A percentile compares a stretch with the other conserved stretches of the same genome.
phyloP scores from a whole-genome alignment of 345 rosid genomes.

The Orychophragmus violaceus region DNA sequence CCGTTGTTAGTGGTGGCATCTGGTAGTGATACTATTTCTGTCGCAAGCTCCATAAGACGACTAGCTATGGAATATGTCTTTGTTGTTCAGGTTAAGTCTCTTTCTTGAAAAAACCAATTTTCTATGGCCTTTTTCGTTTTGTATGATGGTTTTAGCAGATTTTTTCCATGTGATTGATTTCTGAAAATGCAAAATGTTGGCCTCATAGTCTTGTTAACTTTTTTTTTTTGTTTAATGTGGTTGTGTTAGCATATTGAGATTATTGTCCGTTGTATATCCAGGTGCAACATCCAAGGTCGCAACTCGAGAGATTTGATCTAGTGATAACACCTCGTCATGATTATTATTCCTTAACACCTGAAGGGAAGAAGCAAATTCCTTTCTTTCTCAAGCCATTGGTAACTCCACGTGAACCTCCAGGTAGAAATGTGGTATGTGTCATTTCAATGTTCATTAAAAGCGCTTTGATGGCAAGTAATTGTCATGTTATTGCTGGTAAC shows the following conservation, averaged over 20 bases:
- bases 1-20: constrained; percentile 88
- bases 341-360: constrained; percentile 72
- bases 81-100: constrained; percentile 67
- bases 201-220: not conserved
- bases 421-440: constrained; percentile 63
- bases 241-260: not conserved
- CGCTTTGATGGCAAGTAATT: not conserved
- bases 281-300: constrained; percentile 92
- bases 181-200: not conserved
- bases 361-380: constrained; percentile 62
- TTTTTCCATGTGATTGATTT: not conserved
- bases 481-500: constrained; percentile 15
- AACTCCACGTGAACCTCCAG: constrained; percentile 74
- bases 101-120: not conserved
- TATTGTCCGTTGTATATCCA: constrained; percentile 26
- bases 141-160: not conserved
- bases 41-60: constrained; percentile 74
- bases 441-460: not conserved
- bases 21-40: constrained; percentile 71
- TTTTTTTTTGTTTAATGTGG: not conserved
- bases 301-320: constrained; percentile 71
- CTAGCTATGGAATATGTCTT: constrained; percentile 73
- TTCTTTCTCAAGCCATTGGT: constrained; percentile 69
- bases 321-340: constrained; percentile 87
- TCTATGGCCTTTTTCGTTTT: too few relatives aligned